Conservation (phyloP, 1,284 basidiomycete species). For the Irpex lacteus region DNA sequence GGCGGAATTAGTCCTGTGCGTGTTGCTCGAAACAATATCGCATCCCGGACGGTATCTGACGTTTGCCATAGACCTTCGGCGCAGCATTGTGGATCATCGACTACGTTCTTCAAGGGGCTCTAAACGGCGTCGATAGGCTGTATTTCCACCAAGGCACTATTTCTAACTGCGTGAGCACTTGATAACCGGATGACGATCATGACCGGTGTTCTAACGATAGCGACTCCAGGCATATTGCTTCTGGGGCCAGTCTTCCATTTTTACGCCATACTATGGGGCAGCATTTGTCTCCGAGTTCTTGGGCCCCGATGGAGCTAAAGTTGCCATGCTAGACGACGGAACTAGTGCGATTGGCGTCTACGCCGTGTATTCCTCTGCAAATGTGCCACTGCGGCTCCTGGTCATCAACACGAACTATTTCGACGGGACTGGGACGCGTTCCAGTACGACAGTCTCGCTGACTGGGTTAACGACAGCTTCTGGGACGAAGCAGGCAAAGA, state of each 20-base stretch:
- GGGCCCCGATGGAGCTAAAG: slow-evolving; percentile 29
- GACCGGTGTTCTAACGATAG: not conserved
- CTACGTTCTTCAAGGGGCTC: slow-evolving; percentile 41
- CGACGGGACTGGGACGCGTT: slow-evolving; percentile 32
- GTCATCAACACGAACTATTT: slow-evolving; percentile 39
- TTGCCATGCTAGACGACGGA: slow-evolving; percentile 38
- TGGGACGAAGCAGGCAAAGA: slow-evolving; percentile 28
- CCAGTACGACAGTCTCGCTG: slow-evolving; percentile 28
- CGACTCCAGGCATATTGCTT: slow-evolving; percentile 37
- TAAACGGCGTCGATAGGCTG: slow-evolving; percentile 37
- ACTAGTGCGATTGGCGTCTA: slow-evolving; percentile 34
- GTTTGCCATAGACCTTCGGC: slow-evolving; percentile 31
- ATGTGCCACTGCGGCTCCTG: slow-evolving; percentile 31
- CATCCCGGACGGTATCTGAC: not conserved
- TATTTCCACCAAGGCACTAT: slow-evolving; percentile 48
- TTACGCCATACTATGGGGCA: slow-evolving; percentile 41
- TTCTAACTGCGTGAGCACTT: slow-evolving; percentile 34
- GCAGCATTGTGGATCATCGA: slow-evolving; percentile 45
- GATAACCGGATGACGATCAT: not conserved
- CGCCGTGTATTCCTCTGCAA: slow-evolving; percentile 30
- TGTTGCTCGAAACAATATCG: not conserved
- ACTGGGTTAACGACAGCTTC: slow-evolving; percentile 25
- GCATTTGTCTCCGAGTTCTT: slow-evolving; percentile 39
- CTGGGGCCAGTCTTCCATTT: slow-evolving; percentile 34
- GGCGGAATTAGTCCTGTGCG: slow-evolving; percentile 37